These are phyloP conservation scores for Suillus brevipes DNA, from an alignment of 768 basidiomycete genomes.

Conservation along the genomic window DNA sequence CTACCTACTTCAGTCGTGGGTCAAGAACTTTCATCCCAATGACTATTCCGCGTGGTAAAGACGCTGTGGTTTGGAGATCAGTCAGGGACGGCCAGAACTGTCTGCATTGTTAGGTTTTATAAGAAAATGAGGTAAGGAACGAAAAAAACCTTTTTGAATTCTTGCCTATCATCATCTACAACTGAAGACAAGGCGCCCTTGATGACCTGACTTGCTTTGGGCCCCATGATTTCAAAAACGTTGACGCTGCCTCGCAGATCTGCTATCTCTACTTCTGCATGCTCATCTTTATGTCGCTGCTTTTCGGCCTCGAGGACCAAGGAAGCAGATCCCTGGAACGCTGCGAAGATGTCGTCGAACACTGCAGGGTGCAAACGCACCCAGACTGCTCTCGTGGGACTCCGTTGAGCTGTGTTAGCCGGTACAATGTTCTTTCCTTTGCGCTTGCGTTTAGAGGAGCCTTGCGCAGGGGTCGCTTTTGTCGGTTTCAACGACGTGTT, in stretches of 20 bases:
- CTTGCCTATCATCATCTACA: constrained; percentile 47
- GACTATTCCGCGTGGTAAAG: constrained; percentile 71
- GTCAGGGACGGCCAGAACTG: constrained; percentile 59
- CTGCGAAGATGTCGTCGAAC: constrained; percentile 54
- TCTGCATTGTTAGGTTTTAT: constrained; percentile 2
- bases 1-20: constrained; percentile 76
- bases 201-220: constrained; percentile 73
- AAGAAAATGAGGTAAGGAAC: not conserved
- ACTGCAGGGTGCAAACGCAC: constrained; percentile 77
- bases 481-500: not conserved
- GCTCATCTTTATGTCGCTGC: constrained; percentile 20
- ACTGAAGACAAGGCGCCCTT: constrained; percentile 60
- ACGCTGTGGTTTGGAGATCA: constrained; percentile 62
- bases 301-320: constrained; percentile 42
- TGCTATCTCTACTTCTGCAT: constrained; percentile 56
- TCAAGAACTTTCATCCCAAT: constrained; percentile 82
- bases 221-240: constrained; percentile 89
- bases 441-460: constrained; percentile 16
- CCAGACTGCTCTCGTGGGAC: constrained; percentile 57
- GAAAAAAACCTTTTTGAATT: constrained; percentile 55
- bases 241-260: constrained; percentile 74
- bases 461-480: constrained; percentile 7
- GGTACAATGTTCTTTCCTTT: constrained; percentile 25
- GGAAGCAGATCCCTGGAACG: constrained; percentile 54
- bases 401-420: constrained; percentile 11